A percentile compares a stretch with the other conserved stretches of the same genome.
phyloP scores from a whole-genome alignment of 2,329 filamentous ascomycete species.

The Furcasterigmium furcatum region DNA sequence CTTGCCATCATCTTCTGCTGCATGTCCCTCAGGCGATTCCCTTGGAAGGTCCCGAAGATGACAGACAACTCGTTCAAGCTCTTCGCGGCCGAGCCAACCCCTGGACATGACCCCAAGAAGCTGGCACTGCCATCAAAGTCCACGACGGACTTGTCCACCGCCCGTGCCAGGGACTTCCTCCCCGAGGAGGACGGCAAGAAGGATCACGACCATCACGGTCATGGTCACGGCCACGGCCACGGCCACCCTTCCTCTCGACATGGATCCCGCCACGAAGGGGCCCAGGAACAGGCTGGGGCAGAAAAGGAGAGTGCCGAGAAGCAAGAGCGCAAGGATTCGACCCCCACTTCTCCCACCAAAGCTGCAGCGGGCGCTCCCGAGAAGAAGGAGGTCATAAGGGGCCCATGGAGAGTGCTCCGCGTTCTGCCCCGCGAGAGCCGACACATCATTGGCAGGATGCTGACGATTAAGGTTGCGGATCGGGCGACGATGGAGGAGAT shows the following conservation, averaged over 20 bases:
- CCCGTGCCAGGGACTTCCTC: constrained; percentile 34
- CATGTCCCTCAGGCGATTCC: constrained; percentile 93
- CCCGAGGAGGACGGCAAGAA: constrained; percentile 26
- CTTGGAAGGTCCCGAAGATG: constrained; percentile 91
- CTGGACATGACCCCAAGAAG: constrained; percentile 60
- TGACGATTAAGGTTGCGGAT: constrained; percentile 80
- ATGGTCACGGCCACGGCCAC: constrained; percentile 13
- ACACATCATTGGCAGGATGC: constrained; percentile 87
- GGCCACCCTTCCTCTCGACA: constrained; percentile 1
- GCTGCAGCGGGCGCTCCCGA: constrained; percentile 26
- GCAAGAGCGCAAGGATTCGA: constrained; percentile 6
- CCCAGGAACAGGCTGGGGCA: background rate
- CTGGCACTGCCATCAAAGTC: constrained; percentile 44
- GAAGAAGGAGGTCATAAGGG: constrained; percentile 79
- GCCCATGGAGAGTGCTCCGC: constrained; percentile 85
- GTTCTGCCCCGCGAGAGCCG: constrained; percentile 85
- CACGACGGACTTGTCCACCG: constrained; percentile 37
- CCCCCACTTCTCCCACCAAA: constrained; percentile 6
- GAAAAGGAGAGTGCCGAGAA: constrained; percentile 4
- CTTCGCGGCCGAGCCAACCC: constrained; percentile 82
- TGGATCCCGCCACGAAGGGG: constrained; percentile 5
- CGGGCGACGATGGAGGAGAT: constrained; percentile 85
- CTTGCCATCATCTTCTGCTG: constrained; percentile 98
- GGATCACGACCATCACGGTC: constrained; percentile 15
- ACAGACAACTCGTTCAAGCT: constrained; percentile 94